Percentiles rank a stretch among this genome's conserved stretches.
phyloP scores from a whole-genome alignment of 78 protist genomes.

The Anaeramoeba ignava region DNA sequence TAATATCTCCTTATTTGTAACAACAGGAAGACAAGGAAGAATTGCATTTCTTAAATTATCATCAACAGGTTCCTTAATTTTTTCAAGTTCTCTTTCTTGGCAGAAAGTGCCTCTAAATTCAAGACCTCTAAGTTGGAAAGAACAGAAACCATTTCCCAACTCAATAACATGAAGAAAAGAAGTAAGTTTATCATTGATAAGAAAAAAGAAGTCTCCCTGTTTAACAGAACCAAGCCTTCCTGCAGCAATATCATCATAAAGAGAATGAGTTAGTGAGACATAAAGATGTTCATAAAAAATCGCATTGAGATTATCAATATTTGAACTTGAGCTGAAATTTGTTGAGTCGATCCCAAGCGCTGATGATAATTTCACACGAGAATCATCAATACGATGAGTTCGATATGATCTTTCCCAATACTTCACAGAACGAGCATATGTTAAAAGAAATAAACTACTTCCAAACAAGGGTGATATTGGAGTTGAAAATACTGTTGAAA shows the following conservation, averaged over 20 bases:
- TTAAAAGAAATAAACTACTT: not conserved
- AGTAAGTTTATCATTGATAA: not conserved
- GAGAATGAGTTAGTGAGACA: not conserved
- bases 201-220: not conserved
- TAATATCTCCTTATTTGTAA: not conserved
- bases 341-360: not conserved
- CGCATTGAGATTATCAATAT: not conserved
- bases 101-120: not conserved
- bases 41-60: not conserved
- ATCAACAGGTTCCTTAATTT: not conserved
- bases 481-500: not conserved
- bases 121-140: not conserved
- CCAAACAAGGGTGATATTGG: not conserved
- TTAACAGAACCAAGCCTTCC: not conserved
- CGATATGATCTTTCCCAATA: conserved; percentile 1
- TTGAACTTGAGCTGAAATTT: not conserved
- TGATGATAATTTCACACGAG: not conserved
- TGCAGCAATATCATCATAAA: not conserved
- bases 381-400: not conserved
- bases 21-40: not conserved
- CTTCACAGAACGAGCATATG: not conserved
- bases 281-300: not conserved
- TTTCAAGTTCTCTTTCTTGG: conserved; percentile 1
- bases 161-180: not conserved
- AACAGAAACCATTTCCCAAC: not conserved